Percentiles rank a stretch among this genome's conserved stretches.
Evolutionary conservation across 352 stramenopile genomes (phyloP).

Genomic region (Globisporangium okanoganense): DNA sequence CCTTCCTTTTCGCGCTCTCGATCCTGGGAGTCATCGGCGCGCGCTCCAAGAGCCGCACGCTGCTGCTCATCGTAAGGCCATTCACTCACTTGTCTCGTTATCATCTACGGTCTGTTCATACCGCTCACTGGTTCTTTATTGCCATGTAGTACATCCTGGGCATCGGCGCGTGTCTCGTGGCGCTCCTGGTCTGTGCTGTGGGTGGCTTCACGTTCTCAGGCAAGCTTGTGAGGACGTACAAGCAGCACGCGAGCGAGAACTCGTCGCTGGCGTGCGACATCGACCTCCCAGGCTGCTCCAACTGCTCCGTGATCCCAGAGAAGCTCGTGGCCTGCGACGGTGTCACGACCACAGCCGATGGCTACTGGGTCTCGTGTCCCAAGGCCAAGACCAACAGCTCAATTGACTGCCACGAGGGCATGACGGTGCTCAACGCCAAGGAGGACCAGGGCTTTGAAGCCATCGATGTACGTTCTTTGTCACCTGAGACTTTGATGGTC

Average conservation of each 20-base stretch:
- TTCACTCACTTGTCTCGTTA: not conserved
- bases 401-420: constrained; percentile 33
- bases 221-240: constrained; percentile 49
- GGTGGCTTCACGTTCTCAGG: constrained; percentile 69
- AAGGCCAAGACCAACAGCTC: constrained; percentile 13
- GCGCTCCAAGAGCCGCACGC: constrained; percentile 63
- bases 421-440: constrained; percentile 48
- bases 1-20: constrained; percentile 57
- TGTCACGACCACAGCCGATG: constrained; percentile 27
- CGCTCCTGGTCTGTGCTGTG: constrained; percentile 56
- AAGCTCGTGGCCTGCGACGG: constrained; percentile 39
- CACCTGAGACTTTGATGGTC: not conserved
- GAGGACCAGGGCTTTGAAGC: constrained; percentile 52
- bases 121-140: not conserved
- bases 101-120: not conserved
- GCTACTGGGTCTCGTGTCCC: constrained; percentile 45
- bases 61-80: constrained; percentile 73
- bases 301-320: constrained; percentile 44
- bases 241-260: constrained; percentile 30
- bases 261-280: constrained; percentile 64
- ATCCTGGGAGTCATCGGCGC: constrained; percentile 65
- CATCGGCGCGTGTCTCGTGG: constrained; percentile 53
- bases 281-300: constrained; percentile 60
- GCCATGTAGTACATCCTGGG: constrained; percentile 61
- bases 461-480: constrained; percentile 50